Base-by-base conservation (phyloP, 257 asterid genomes). In the Solanum chaucha region DNA sequence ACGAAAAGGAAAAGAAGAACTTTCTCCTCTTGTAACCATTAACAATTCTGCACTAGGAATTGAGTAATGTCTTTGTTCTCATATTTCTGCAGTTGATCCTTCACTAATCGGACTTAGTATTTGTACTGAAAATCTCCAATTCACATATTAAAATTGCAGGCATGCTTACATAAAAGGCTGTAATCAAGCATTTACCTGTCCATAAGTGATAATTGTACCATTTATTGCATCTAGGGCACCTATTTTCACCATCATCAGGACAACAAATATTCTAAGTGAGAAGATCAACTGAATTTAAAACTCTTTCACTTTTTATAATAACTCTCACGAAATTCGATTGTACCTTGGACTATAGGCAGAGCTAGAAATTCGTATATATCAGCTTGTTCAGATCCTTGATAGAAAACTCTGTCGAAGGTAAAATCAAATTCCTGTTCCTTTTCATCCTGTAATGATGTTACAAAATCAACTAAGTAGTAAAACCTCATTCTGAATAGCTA, bases 171-270 rank as follows among this genome's bases (percentile, higher is more conserved):
- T 20, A 88, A 68, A 85, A 78, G 13, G 65, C 44, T 74, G 84
- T 5, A n/a, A 34, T 64, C 58, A 30, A 38, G 89, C 86, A 59
- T 86, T 74, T 88, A 94, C 98, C 98, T 95, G 98, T 87, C 98
- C 98, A 19, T 93, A 95, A 36, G 95, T 94, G 88, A 95, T 92
- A 82, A 95, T 87, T 36, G 96, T 94, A 82, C 98, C 98, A 90
- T 93, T 94, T 89, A 92, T 89, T 87, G 95, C 97, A 90, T 86
- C 89, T 86, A 93, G 87, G 86, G 90, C 97, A 85, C 94, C 98
- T 94, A 93, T 70, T 83, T 81, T 48, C 44, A 81, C 40, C 65
- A 46, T 85, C 86, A 68, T 36, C 77, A 71, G 72, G 46, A 58
- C 51, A 80, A 61, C 19, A 58, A 10, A 84, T 64, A 40, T 59